Evolutionary conservation across 805 yeast genomes (phyloP), one percentile per base, ranked within the genome.

Genomic region (Suhomyces sp.): DNA sequence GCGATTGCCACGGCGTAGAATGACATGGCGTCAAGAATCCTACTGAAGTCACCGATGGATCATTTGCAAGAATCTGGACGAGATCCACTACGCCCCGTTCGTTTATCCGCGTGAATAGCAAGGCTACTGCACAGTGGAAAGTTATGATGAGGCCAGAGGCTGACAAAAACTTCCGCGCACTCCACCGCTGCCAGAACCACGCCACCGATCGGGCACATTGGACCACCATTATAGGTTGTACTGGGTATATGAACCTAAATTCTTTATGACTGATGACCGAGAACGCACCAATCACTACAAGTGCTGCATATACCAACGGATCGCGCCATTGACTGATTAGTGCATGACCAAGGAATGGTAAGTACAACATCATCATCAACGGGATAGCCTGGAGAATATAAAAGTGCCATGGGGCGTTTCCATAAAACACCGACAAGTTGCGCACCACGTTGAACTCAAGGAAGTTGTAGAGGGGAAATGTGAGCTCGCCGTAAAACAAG

Each of bases 1-100:
- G 84, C 22, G 94, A 82, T 63, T 90, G 97, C 84, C 94, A 88
- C 2, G 99, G 99, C 0, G 97, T 93, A 0, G 98, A 92, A 67
- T 94, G 99, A 61, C 99, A 94, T 0, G 99, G 99, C 63, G 92
- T 90, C 13, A 94, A 67, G 59, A 94, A 89, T 0, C 97, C 96
- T 25, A 92, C 69, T 1, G 87, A 77, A 7, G 67, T 55, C 8
- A 81, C 76, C 3, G 63, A 59, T 3, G 73, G 64, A 20, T 67
- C 53, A 5, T 61, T 54, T 40, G 84, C 76, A 20, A 92, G 60
- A 46, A 73, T 76, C 12, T 80, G 68, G 10, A 87, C 76, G 0
- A 91, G 85, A 37, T 80, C 84, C 13, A 92, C 81, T 17, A 84
- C 96, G 0, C 99, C 99, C 17, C 87, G 74, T 69, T 94, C 99